phyloP scores from a whole-genome alignment of 2,329 filamentous ascomycete species.

The Onygena corvina region DNA sequence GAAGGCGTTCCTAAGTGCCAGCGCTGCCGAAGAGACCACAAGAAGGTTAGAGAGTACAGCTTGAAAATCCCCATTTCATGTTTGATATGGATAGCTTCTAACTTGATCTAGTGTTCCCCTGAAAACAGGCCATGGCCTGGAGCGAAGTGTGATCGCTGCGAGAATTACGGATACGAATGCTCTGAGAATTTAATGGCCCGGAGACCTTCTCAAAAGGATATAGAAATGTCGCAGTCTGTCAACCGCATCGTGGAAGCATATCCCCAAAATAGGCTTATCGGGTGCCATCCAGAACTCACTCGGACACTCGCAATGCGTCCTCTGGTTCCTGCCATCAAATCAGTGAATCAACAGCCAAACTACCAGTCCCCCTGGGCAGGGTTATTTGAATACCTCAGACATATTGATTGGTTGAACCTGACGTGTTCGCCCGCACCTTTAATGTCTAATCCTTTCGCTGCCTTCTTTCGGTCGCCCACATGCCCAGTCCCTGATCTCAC shows the following conservation, averaged over 20 bases:
- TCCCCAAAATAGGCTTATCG: constrained; percentile 11
- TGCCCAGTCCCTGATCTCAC: constrained; percentile 15
- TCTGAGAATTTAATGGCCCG: constrained; percentile 18
- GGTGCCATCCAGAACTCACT: constrained; percentile 10
- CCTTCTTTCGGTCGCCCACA: constrained; percentile 15
- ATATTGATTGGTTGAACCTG: constrained; percentile 16
- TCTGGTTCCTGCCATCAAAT: constrained; percentile 1
- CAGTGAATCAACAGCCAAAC: constrained; percentile 6
- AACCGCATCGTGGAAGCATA: constrained; percentile 10
- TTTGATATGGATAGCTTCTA: constrained; percentile 7
- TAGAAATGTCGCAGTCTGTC: constrained; percentile 10
- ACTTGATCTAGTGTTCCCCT: constrained; percentile 15
- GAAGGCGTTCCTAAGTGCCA: constrained; percentile 18
- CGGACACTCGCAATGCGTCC: constrained; percentile 11
- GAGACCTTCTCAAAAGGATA: constrained; percentile 15
- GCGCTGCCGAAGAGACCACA: constrained; percentile 17
- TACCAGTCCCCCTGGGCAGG: constrained; percentile 15
- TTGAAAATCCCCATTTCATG: not conserved
- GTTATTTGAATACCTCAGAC: constrained; percentile 16
- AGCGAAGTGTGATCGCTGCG: constrained; percentile 17
- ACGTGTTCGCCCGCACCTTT: constrained; percentile 11
- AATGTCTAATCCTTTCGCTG: constrained; percentile 14
- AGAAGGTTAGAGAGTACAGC: constrained; percentile 13
- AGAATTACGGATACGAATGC: constrained; percentile 17
- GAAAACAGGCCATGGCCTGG: constrained; percentile 17